Evolutionary conservation across 2,329 filamentous ascomycete species (phyloP).

Genomic region (Talaromyces piceae): DNA sequence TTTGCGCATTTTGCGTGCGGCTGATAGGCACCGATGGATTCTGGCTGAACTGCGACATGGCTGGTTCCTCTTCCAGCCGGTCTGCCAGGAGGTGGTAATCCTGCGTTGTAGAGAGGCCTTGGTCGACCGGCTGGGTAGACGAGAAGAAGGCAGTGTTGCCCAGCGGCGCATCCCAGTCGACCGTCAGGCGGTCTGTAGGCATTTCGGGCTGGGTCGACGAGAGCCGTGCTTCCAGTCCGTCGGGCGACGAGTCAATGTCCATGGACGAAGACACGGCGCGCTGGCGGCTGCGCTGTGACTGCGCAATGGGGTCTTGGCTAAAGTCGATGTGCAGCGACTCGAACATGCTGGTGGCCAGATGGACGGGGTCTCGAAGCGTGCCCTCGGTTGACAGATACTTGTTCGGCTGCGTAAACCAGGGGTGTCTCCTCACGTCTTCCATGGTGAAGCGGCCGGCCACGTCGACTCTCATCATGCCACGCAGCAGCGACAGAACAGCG

Average conservation of each 20-base stretch:
- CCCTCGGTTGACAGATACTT: constrained; percentile 67
- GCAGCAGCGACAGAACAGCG: constrained; percentile 69
- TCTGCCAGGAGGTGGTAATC: constrained; percentile 47
- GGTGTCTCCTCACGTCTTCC: constrained; percentile 77
- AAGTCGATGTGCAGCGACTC: constrained; percentile 87
- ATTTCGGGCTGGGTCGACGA: constrained; percentile 83
- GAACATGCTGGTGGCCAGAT: constrained; percentile 90
- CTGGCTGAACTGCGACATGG: constrained; percentile 73
- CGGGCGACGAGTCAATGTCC: constrained; percentile 45
- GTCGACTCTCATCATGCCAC: constrained; percentile 88
- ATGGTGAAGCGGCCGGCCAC: constrained; percentile 71
- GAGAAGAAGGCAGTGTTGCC: constrained; percentile 34
- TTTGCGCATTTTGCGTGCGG: constrained; percentile 79
- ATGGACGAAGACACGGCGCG: constrained; percentile 51
- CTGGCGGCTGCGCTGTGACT: constrained; percentile 28
- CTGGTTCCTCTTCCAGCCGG: constrained; percentile 75
- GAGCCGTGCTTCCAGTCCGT: constrained; percentile 44
- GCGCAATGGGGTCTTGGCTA: constrained; percentile 54
- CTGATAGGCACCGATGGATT: constrained; percentile 71
- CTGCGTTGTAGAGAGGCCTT: constrained; percentile 24
- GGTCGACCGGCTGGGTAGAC: constrained; percentile 41
- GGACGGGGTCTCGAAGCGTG: constrained; percentile 67
- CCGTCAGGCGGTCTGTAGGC: constrained; percentile 63
- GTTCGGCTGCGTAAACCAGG: constrained; percentile 87
- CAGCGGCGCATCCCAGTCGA: constrained; percentile 82